Conservation (phyloP, 192 early-diverging fungal species). For the Kickxella alabastrina region DNA sequence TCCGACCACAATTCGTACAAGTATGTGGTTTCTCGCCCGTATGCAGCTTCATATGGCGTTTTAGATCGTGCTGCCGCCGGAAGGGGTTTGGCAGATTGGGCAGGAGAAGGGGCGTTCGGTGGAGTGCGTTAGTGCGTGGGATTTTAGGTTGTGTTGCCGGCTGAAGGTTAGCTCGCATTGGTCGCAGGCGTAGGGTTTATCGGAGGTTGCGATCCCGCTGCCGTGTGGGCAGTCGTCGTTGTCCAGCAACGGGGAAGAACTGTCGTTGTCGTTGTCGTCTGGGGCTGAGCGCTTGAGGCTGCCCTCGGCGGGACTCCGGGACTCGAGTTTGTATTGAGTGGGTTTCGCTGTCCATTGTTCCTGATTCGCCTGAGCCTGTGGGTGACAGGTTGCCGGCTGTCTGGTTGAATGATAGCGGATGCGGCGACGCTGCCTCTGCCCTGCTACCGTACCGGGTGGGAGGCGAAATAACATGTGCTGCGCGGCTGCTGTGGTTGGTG, state of each 20-base stretch:
- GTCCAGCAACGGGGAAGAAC: conserved; percentile 2
- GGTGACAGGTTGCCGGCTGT: conserved; percentile 24
- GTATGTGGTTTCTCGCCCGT: conserved; percentile 73
- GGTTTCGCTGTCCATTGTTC: neutral
- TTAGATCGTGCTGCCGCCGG: conserved; percentile 88
- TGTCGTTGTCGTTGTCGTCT: conserved; percentile 1
- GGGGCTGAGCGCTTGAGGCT: conserved; percentile 22
- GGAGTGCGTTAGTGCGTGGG: conserved; percentile 71
- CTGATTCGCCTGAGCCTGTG: conserved; percentile 5
- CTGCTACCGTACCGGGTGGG: conserved; percentile 8
- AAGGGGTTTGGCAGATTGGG: conserved; percentile 71
- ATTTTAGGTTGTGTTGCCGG: conserved; percentile 72
- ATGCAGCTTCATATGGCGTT: conserved; percentile 78
- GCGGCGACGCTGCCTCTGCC: conserved; percentile 25
- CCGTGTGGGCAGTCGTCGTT: conserved; percentile 12
- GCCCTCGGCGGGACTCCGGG: conserved; percentile 6
- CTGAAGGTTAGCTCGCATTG: conserved; percentile 69
- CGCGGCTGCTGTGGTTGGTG: conserved; percentile 5
- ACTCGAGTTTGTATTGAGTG: neutral
- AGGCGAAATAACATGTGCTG: conserved; percentile 7
- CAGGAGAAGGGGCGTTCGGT: conserved; percentile 68
- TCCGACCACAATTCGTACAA: conserved; percentile 70
- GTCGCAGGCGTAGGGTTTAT: conserved; percentile 54
- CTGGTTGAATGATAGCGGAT: conserved; percentile 28
- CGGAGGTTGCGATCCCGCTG: conserved; percentile 32